A percentile compares a stretch with the other conserved stretches of the same genome.
These are phyloP conservation scores for Citrus australasica DNA, from an alignment of 345 rosid species.

Conservation along the genomic window DNA sequence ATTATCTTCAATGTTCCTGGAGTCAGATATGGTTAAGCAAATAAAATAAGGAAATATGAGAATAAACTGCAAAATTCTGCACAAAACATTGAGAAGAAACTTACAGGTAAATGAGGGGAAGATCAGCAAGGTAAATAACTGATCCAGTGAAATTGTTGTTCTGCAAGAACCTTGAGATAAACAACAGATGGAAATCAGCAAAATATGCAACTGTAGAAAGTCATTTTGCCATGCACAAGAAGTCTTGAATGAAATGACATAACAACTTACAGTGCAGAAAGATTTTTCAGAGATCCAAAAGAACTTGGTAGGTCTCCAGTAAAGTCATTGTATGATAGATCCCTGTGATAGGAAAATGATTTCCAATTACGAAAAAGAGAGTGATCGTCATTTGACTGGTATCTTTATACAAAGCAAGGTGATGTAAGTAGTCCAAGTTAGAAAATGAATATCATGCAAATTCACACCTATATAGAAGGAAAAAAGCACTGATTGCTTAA, in stretches of 20 bases:
- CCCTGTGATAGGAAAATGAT: constrained; percentile 45
- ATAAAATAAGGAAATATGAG: constrained; percentile 17
- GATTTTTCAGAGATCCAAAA: constrained; percentile 63
- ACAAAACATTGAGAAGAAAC: constrained; percentile 20
- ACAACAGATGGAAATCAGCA: background rate
- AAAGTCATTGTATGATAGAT: constrained; percentile 77
- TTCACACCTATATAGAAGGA: background rate
- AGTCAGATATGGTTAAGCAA: constrained; percentile 22
- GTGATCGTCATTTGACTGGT: background rate
- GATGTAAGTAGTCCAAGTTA: background rate
- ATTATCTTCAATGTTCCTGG: constrained; percentile 77
- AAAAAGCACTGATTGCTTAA: background rate
- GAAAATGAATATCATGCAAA: background rate
- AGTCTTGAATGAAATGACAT: constrained; percentile 6
- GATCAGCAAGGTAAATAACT: constrained; percentile 66
- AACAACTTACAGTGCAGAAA: constrained; percentile 65
- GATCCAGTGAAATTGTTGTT: constrained; percentile 89
- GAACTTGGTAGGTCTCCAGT: constrained; percentile 89
- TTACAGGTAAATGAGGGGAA: constrained; percentile 76
- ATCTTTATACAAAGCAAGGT: background rate
- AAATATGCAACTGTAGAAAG: background rate
- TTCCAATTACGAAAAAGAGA: background rate
- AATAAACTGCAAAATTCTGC: constrained; percentile 10
- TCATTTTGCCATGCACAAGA: background rate
- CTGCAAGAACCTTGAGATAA: constrained; percentile 66